Percentiles rank a stretch among this genome's conserved stretches.
phyloP scores from a whole-genome alignment of 495 filamentous ascomycete species.

The Staphylotrichum tortipilum region DNA sequence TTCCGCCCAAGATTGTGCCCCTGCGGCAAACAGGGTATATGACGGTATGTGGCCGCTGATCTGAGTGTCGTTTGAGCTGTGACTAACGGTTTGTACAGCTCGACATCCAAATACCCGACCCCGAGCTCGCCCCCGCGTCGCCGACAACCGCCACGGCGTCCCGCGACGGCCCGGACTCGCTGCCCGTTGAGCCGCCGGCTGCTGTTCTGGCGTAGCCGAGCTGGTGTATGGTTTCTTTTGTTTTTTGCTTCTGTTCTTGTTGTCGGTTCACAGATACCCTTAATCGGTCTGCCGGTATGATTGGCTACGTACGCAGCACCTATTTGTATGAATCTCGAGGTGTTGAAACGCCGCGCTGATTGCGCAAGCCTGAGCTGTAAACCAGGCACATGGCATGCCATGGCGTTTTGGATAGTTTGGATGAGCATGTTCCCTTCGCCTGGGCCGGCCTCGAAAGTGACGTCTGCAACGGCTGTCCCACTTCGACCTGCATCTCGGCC shows the following conservation, averaged over 20 bases:
- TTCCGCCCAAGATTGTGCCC: constrained; percentile 61
- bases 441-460: too few relatives aligned
- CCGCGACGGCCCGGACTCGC: constrained; percentile 3
- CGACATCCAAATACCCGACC: constrained; percentile 31
- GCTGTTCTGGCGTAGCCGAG: constrained; percentile 9
- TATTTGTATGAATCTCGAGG: too few relatives aligned
- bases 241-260: background rate
- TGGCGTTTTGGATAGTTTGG: background rate
- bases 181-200: constrained; percentile 8
- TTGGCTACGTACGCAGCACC: background rate
- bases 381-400: background rate
- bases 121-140: constrained; percentile 26
- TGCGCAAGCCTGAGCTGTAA: too few relatives aligned
- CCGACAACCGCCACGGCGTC: constrained; percentile 22
- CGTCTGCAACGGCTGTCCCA: too few relatives aligned
- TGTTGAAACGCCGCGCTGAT: too few relatives aligned
- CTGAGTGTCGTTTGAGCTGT: background rate
- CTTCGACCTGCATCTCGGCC: too few relatives aligned
- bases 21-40: constrained; percentile 79
- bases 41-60: constrained; percentile 48
- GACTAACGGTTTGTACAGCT: constrained; percentile 22
- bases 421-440: too few relatives aligned
- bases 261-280: background rate
- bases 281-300: background rate
- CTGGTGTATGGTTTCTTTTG: background rate